phyloP scores from a whole-genome alignment of 805 yeast species.

The Candida incommunis region DNA sequence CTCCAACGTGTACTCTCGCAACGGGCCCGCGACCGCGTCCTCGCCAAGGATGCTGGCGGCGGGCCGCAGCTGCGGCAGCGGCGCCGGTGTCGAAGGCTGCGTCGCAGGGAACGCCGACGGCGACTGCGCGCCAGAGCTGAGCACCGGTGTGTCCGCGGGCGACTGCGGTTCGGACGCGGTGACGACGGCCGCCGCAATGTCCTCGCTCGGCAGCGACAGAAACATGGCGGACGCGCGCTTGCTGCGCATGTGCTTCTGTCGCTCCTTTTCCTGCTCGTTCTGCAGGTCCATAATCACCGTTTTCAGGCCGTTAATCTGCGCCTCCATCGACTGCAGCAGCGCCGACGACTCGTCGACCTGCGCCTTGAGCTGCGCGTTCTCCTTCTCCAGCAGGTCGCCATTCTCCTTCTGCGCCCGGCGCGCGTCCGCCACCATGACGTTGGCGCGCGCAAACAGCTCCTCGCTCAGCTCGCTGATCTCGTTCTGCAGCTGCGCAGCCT shows the following conservation, averaged over 20 bases:
- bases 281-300: constrained; percentile 31
- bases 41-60: constrained; percentile 7
- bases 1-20: not conserved
- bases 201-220: constrained; percentile 3
- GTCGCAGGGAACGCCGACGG: not conserved
- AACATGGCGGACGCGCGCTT: constrained; percentile 34
- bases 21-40: not conserved
- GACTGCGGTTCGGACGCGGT: not conserved
- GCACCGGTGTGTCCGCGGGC: not conserved
- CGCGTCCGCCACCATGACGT: constrained; percentile 71
- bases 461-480: constrained; percentile 76
- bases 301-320: constrained; percentile 48
- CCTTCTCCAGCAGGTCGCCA: constrained; percentile 34
- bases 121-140: not conserved
- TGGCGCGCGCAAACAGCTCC: constrained; percentile 70
- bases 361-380: constrained; percentile 61
- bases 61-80: constrained; percentile 14
- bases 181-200: not conserved
- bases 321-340: constrained; percentile 48
- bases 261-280: constrained; percentile 47
- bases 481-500: constrained; percentile 28
- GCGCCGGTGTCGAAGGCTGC: constrained; percentile 7
- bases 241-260: constrained; percentile 54
- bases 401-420: constrained; percentile 45
- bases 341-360: constrained; percentile 65